Evolutionary conservation across 1,284 basidiomycete genomes (phyloP), one percentile per base, ranked within the genome.

Genomic region (Austropuccinia psidii): DNA sequence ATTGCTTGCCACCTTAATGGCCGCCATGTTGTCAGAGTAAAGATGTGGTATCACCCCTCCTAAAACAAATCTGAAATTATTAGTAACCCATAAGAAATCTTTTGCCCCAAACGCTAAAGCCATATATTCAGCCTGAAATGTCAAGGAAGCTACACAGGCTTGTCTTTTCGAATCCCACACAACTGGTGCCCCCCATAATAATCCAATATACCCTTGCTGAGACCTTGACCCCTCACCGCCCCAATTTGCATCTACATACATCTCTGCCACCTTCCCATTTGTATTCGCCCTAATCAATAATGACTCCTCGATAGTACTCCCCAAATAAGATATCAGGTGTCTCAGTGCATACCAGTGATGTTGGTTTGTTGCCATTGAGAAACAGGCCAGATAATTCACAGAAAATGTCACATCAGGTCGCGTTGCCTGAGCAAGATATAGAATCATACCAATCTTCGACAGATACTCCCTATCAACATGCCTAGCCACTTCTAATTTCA

Each of bases 361-460:
- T 15, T 5, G 8, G 1, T 19, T 37, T 3, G 64, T 29, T 6
- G 19, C 37, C 3, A 19, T 19, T 1, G 33, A 33, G 17, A 66
- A 66, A 5, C 21, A n/a, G 1, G 64, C 64, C 31, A 66, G 33
- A 27, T 49, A 66, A 29, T 66, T 66, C 7, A 66, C 49, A 5
- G 49, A 6, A 19, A 66, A 66, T 6, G 64, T 24, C 4, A 66
- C 5, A 19, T 66, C 27, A 2, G 64, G 64, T 24, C 33, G 11
- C 2, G 29, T 66, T 1, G n/a, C 64, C 2, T 52, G 47, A 1
- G 49, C 45, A 5, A 54, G 21, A 21, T 66, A 66, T 6, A 1
- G n/a, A 0, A 66, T 11, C 4, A n/a, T 19, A 4, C 49, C 64
- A 27, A 54, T 39, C 13, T 37, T 29, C 5, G 49, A 31, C 3